Evolutionary conservation across 2,329 filamentous ascomycete species (phyloP), one percentile per base, ranked within the genome.

Genomic region (Colletotrichum endophyticum): DNA sequence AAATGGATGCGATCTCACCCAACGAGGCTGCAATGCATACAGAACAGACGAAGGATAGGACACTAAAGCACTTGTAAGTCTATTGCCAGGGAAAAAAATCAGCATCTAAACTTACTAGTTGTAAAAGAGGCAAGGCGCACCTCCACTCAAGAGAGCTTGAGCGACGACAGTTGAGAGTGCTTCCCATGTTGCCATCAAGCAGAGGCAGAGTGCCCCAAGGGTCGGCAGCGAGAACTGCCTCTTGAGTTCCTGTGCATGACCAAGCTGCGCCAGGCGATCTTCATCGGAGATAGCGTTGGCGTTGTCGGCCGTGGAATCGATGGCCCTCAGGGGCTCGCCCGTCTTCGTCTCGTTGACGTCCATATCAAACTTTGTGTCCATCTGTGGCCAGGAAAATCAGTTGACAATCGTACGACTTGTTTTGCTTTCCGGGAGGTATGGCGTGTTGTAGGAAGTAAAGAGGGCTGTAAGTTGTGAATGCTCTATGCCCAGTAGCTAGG

Each of bases 171-270:
- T 86, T 0, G 86, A 86, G 5, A 89, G 79, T 1, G 88, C 88
- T 72, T 90, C 88, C 88, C 88, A 90, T 12, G 88, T 89, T 49
- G 85, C 88, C 87, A 89, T 89, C 61, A 90, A 81, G 62, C 87
- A 88, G 9, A 89, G 80, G 62, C 87, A 86, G 8, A 90, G 80
- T 6, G 84, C 83, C 16, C 84, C 84, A 3, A 90, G 81, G 1
- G 88, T 87, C 79, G 85, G 86, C 2, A 89, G 78, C 1, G 86
- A 87, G 78, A 88, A 87, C 22, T 75, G 70, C 19, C 79, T 74
- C 28, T 78, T 66, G 5, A 87, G 83, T 59, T 84, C 81, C 36
- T 83, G 81, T 8, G 76, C 44, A 11, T 82, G 81, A 2, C 82
- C 82, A 5, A 83, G 59, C 67, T 82, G 80, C 2, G 80, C 82